Evolutionary conservation across 2,329 filamentous ascomycete genomes (phyloP), one percentile per base, ranked within the genome.

Genomic region (Berkeleyomyces basicola): DNA sequence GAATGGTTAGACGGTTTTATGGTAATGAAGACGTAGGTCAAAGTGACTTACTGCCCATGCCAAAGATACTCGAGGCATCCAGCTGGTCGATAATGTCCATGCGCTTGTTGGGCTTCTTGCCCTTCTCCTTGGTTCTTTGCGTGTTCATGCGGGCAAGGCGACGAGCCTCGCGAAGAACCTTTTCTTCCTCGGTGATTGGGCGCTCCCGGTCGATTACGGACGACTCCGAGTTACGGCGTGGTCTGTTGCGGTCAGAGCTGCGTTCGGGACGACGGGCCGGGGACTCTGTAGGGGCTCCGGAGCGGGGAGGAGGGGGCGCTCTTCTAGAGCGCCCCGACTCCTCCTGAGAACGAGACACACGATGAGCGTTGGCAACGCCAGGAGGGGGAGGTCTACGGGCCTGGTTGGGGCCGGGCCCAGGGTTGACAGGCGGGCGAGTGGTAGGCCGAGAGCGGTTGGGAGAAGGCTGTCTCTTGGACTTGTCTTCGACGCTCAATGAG

Each of bases 11-110:
- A 23, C 23, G 23, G 23, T 23, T 23, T 23, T 9, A 33, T 11
- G 7, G 36, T 47, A 53, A 39, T 9, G 23, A 49, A 40, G 58
- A 10, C 23, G 4, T 10, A 23, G n/a, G 31, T 10, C 39, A 31
- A 39, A 42, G 11, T 49, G 58, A 83, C 88, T 75, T 78, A 95
- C 90, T 77, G 74, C 92, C 91, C 69, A 87, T 89, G 63, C 93
- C 92, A 71, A 95, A 96, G 68, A 97, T 95, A 72, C 91, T 91
- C 3, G 91, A 96, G 66, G 93, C 91, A 76, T 97, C 93, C 67
- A 99, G 78, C 72, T 96, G 92, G 75, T 99, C 93, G 69, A 99
- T 97, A 55, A 97, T 82, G 72, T 99, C 93, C 67, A 97, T 74
- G 67, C 78, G 79, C 61, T 77, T 72, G 68, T 74, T 79, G 10